Conservation (phyloP, 179 eudicot genomes). For the Monotropa hypopitys region DNA sequence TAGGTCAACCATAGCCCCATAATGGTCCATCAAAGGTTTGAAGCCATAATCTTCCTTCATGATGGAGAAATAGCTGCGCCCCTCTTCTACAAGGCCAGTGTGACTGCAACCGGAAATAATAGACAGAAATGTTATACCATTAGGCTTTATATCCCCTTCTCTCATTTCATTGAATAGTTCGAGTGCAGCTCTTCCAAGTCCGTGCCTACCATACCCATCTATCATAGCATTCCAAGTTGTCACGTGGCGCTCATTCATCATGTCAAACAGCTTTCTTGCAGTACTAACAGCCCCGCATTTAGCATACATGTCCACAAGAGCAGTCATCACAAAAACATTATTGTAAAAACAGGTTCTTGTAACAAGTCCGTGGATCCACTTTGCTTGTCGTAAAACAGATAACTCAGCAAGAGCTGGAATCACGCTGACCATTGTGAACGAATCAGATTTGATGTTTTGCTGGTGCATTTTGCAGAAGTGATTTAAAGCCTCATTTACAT, state of each 20-base stretch:
- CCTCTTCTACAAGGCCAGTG: constrained; percentile 50
- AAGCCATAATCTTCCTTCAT: constrained; percentile 36
- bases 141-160: constrained; percentile 29
- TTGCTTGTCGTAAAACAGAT: constrained; percentile 42
- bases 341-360: constrained; percentile 33
- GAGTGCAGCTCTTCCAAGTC: constrained; percentile 34
- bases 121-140: constrained; percentile 39
- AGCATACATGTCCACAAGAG: constrained; percentile 57
- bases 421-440: constrained; percentile 47
- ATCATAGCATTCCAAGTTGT: constrained; percentile 63
- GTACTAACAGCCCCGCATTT: constrained; percentile 49
- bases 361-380: constrained; percentile 49
- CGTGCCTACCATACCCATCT: constrained; percentile 58
- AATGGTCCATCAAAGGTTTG: constrained; percentile 47
- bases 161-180: constrained; percentile 37
- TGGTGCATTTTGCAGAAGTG: constrained; percentile 26
- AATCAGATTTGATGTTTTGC: constrained; percentile 26
- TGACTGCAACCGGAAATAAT: constrained; percentile 54
- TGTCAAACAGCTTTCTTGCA: constrained; percentile 44
- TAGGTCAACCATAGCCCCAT: constrained; percentile 62
- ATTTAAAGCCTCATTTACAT: constrained; percentile 33
- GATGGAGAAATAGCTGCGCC: constrained; percentile 27
- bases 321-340: constrained; percentile 47
- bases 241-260: constrained; percentile 33
- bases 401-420: constrained; percentile 54